Evolutionary conservation across 768 basidiomycete species (phyloP).

Genomic region (Calvatia gigantea): DNA sequence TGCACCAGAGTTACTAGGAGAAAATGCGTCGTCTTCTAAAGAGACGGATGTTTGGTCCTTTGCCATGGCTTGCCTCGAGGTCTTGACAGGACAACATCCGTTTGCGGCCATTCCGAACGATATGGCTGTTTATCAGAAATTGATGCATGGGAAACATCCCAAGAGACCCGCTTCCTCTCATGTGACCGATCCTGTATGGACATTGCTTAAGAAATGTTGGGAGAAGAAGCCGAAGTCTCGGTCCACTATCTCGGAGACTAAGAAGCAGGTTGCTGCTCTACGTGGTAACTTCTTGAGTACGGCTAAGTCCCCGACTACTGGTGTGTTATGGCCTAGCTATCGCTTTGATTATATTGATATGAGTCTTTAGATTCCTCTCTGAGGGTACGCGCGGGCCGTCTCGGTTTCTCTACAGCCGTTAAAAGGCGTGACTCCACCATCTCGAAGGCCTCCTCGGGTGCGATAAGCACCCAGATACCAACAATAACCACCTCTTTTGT

Average conservation of each 20-base stretch:
- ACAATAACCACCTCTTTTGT: background rate
- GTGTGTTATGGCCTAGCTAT: background rate
- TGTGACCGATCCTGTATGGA: conserved; percentile 39
- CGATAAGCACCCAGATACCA: background rate
- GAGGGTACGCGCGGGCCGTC: background rate
- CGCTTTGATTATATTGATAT: background rate
- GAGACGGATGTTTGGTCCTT: conserved; percentile 48
- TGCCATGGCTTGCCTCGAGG: conserved; percentile 43
- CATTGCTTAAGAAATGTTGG: conserved; percentile 42
- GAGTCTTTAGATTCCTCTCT: background rate
- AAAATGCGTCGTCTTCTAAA: conserved; percentile 27
- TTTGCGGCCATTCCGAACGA: conserved; percentile 30
- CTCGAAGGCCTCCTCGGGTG: background rate
- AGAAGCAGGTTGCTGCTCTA: conserved; percentile 21
- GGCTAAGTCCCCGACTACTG: background rate
- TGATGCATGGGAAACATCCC: conserved; percentile 34
- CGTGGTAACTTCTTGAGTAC: conserved; percentile 13
- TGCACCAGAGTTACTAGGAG: conserved; percentile 36
- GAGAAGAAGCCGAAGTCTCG: conserved; percentile 29
- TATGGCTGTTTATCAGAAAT: conserved; percentile 29
- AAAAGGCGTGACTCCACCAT: background rate
- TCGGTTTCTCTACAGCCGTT: background rate
- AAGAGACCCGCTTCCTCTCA: conserved; percentile 30
- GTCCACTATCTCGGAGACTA: conserved; percentile 35
- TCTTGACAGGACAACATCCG: conserved; percentile 40